Conservation (phyloP, 306 rosid genomes). For the Glycine tomentella region DNA sequence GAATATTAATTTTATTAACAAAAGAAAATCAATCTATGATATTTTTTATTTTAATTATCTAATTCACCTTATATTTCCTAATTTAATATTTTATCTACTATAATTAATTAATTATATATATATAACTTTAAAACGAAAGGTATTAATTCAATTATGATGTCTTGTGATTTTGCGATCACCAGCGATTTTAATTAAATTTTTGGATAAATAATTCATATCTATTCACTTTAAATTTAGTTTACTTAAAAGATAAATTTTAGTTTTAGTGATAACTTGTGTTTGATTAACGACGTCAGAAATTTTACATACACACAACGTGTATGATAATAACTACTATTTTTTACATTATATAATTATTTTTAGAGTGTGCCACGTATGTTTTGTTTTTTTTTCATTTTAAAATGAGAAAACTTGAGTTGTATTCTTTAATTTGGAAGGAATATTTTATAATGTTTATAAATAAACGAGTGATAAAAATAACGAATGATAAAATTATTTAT, state of each 20-base stretch:
- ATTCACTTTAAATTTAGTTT: no score
- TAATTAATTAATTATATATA: no score
- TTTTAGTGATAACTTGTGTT: background rate
- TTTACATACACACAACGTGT: background rate
- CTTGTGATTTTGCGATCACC: background rate
- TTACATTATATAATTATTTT: background rate
- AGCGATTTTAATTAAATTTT: background rate
- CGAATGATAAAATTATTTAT: background rate
- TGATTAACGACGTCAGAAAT: background rate
- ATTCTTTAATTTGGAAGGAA: no score
- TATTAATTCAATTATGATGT: no score
- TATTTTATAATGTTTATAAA: no score
- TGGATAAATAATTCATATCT: background rate
- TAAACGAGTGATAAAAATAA: no score
- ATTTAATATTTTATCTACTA: no score
- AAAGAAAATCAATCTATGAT: no score
- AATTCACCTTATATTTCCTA: no score
- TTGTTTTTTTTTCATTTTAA: background rate
- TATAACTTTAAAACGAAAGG: no score
- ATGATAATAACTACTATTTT: background rate
- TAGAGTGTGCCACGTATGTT: background rate
- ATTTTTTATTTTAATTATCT: no score
- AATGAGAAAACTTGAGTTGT: background rate
- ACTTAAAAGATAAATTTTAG: background rate
- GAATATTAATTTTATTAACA: no score